A percentile compares a stretch with the other conserved stretches of the same genome.
Evolutionary conservation across 305 asterid genomes (phyloP).

Genomic region (Solanum chacoense): DNA sequence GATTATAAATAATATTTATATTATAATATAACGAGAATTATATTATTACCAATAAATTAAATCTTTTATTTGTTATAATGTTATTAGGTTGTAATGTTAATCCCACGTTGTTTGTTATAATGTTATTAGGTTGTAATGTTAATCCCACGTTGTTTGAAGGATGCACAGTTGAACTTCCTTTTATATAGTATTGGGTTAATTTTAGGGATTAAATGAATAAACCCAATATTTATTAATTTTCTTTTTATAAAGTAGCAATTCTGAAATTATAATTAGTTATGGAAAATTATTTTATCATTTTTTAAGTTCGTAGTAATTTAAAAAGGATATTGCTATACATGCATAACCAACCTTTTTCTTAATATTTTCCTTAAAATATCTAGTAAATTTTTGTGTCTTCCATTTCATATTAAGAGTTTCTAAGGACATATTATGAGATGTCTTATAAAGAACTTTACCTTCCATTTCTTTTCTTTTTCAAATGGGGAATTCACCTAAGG

Average conservation of each 20-base stretch:
- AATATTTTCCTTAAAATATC: neutral
- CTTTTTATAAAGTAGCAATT: neutral
- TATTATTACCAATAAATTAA: no score
- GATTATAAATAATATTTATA: no score
- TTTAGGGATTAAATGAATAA: neutral
- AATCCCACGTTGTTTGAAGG: neutral
- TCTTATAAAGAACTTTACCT: no score
- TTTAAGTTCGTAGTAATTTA: neutral
- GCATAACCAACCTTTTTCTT: neutral
- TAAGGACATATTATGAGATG: no score
- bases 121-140: neutral
- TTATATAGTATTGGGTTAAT: neutral
- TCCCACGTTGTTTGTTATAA: neutral
- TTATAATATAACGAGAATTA: no score
- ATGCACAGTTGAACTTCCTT: neutral
- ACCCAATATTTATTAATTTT: neutral
- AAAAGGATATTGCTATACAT: neutral
- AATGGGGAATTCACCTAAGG: no score
- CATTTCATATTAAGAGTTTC: neutral
- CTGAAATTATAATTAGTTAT: neutral
- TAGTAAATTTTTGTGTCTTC: neutral
- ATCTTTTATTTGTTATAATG: neutral
- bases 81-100: neutral
- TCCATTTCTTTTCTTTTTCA: no score
- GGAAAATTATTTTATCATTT: neutral